phyloP scores from a whole-genome alignment of 345 rosid genomes.

The Sonneratia caseolaris region DNA sequence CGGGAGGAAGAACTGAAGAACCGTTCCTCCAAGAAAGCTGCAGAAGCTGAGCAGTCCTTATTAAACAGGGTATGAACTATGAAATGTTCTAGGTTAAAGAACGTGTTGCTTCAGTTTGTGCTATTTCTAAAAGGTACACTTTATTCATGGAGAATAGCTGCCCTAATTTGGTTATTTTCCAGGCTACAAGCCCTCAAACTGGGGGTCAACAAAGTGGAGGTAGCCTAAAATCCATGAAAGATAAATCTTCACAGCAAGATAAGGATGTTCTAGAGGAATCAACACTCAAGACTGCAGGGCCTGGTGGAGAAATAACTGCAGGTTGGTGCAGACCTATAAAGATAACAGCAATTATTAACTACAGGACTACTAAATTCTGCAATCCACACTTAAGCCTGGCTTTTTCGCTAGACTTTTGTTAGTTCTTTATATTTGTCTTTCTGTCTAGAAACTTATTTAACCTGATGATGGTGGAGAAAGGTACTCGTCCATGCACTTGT shows the following conservation, averaged over 20 bases:
- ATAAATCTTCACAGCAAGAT: slow-evolving; percentile 52
- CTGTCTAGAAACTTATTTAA: not conserved
- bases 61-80: slow-evolving; percentile 50
- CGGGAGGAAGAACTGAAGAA: slow-evolving; percentile 89
- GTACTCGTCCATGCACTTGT: not conserved
- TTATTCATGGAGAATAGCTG: not conserved
- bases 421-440: not conserved
- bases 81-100: not conserved
- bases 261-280: slow-evolving; percentile 74
- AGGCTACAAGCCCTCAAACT: slow-evolving; percentile 91
- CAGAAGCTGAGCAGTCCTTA: slow-evolving; percentile 77
- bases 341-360: not conserved
- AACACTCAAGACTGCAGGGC: slow-evolving; percentile 78
- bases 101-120: not conserved
- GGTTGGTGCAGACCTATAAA: slow-evolving; percentile 29
- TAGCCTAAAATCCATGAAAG: slow-evolving; percentile 81
- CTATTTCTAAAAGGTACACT: not conserved
- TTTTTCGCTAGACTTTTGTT: not conserved
- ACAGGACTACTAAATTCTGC: not conserved
- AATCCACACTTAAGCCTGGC: not conserved
- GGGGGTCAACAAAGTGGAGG: slow-evolving; percentile 64
- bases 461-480: not conserved
- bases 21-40: slow-evolving; percentile 73
- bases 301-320: slow-evolving; percentile 94
- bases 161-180: slow-evolving; percentile 3